Evolutionary conservation across 345 rosid genomes (phyloP).

Genomic region (Dovyalis caffra): DNA sequence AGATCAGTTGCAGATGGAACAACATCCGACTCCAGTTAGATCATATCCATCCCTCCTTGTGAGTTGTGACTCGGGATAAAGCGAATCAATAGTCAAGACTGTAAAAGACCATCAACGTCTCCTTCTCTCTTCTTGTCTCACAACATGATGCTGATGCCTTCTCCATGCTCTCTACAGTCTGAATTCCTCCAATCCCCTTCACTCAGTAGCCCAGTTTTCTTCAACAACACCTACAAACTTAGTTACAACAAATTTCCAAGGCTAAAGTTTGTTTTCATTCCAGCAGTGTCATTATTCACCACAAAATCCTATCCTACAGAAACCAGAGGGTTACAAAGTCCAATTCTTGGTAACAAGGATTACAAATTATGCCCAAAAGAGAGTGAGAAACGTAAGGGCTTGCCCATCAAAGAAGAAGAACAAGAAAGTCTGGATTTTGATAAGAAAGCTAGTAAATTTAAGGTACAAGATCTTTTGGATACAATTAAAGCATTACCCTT

Average conservation of each 20-base stretch:
- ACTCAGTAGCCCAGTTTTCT: neutral
- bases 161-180: constrained; percentile 7
- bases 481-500: constrained; percentile 27
- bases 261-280: constrained; percentile 8
- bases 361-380: neutral
- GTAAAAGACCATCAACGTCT: neutral
- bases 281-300: constrained; percentile 2
- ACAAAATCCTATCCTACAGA: neutral
- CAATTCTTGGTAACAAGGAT: neutral
- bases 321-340: neutral
- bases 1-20: too few relatives aligned
- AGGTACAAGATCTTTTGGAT: constrained; percentile 18
- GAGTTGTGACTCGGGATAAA: too few relatives aligned
- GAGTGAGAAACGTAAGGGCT: neutral
- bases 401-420: neutral
- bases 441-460: constrained; percentile 1
- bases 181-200: constrained; percentile 17
- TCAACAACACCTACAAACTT: neutral
- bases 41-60: too few relatives aligned
- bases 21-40: too few relatives aligned
- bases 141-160: constrained; percentile 14
- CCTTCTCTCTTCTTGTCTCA: neutral
- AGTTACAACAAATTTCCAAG: neutral
- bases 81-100: too few relatives aligned
- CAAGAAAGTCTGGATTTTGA: constrained; percentile 10